These are phyloP conservation scores for Quercus phellos DNA, from an alignment of 331 rosid genomes.

Conservation along the genomic window DNA sequence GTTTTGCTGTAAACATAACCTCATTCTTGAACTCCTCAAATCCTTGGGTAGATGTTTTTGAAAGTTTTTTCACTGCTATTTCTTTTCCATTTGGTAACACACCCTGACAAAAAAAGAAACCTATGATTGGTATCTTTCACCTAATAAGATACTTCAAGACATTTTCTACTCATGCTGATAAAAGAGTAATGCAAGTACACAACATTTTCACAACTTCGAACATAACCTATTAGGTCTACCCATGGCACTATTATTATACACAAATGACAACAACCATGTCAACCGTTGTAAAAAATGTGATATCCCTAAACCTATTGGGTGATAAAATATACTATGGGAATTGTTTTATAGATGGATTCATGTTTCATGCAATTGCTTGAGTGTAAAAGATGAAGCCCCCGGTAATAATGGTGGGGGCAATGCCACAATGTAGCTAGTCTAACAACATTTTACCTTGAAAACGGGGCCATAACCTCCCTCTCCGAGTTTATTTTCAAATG, in stretches of 20 bases:
- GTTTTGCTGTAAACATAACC: constrained; percentile 28
- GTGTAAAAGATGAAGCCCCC: background rate
- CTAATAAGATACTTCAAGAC: background rate
- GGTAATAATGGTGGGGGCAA: too few relatives aligned
- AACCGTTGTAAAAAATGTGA: too few relatives aligned
- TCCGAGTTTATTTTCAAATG: constrained; percentile 37
- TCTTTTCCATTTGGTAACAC: constrained; percentile 18
- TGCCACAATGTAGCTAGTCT: background rate
- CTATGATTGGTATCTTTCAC: background rate
- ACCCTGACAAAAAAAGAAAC: constrained; percentile 7
- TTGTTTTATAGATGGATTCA: too few relatives aligned
- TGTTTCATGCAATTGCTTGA: too few relatives aligned
- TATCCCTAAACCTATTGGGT: too few relatives aligned
- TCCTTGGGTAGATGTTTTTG: constrained; percentile 39
- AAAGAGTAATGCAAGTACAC: too few relatives aligned
- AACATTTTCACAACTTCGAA: too few relatives aligned
- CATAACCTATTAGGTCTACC: too few relatives aligned
- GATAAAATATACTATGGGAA: too few relatives aligned
- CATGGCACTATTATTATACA: too few relatives aligned
- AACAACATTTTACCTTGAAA: constrained; percentile 21
- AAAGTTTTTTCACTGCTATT: constrained; percentile 37
- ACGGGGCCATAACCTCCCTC: constrained; percentile 48
- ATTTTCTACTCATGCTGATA: background rate
- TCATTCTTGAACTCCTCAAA: constrained; percentile 40
- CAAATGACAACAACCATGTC: too few relatives aligned